Evolutionary conservation across 768 basidiomycete genomes (phyloP).

Genomic region (Boletus bicolor): DNA sequence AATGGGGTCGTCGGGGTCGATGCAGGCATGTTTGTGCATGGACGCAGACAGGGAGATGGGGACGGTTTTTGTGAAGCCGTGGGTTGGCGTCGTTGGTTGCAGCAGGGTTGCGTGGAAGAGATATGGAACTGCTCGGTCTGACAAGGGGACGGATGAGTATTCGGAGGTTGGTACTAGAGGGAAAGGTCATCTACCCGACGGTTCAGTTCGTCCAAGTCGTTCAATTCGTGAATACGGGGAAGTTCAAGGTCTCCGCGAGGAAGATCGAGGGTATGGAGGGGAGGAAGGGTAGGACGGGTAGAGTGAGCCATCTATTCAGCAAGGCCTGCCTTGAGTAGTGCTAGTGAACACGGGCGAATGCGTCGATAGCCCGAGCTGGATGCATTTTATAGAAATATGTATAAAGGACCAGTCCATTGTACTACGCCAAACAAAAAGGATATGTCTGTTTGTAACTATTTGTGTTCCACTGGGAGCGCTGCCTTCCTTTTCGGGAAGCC

Average conservation of each 20-base stretch:
- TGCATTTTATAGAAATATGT: slow-evolving; percentile 10
- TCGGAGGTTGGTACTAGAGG: not conserved
- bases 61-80: slow-evolving; percentile 40
- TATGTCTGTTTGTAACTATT: not conserved
- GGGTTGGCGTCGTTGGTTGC: not conserved
- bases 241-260: slow-evolving; percentile 8
- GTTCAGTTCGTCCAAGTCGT: slow-evolving; percentile 4
- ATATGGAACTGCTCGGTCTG: not conserved
- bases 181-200: slow-evolving; percentile 12
- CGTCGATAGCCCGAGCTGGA: not conserved
- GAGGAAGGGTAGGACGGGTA: slow-evolving; percentile 50
- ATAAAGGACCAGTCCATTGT: slow-evolving; percentile 7
- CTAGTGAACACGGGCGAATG: not conserved
- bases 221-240: slow-evolving; percentile 11
- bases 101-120: not conserved
- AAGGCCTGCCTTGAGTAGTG: slow-evolving; percentile 20
- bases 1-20: slow-evolving; percentile 7
- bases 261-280: slow-evolving; percentile 49
- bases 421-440: not conserved
- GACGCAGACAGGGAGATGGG: slow-evolving; percentile 22
- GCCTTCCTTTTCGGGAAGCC: slow-evolving; percentile 3
- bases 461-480: not conserved
- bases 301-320: slow-evolving; percentile 18
- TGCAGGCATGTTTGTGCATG: not conserved
- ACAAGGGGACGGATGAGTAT: not conserved